phyloP scores from a whole-genome alignment of 2,329 filamentous ascomycete genomes.

The Fusarium miscanthi region DNA sequence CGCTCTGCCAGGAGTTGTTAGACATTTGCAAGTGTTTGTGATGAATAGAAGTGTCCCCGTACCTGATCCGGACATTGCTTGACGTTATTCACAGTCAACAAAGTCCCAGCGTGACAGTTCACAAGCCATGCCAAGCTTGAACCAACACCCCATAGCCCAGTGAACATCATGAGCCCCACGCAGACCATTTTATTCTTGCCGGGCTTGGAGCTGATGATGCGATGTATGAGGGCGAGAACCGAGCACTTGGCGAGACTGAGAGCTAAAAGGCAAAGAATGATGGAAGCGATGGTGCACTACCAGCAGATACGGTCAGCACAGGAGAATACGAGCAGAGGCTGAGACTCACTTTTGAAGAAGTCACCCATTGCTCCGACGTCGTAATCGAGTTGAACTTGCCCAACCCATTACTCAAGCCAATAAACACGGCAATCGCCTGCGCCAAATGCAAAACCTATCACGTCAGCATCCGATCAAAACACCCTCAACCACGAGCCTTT shows the following conservation, averaged over 20 bases:
- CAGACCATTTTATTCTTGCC: constrained; percentile 26
- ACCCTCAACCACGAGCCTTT: fast-evolving
- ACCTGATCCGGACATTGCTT: constrained; percentile 33
- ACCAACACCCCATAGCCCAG: constrained; percentile 16
- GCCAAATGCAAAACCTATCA: constrained; percentile 25
- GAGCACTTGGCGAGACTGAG: constrained; percentile 33
- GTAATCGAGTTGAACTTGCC: constrained; percentile 37
- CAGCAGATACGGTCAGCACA: not conserved
- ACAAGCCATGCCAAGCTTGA: constrained; percentile 22
- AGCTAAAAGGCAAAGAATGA: constrained; percentile 16
- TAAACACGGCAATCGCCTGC: constrained; percentile 32
- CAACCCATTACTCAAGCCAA: constrained; percentile 25
- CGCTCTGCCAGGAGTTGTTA: not conserved
- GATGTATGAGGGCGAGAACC: constrained; percentile 35
- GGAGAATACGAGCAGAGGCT: fast-evolving
- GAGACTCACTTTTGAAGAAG: constrained; percentile 16
- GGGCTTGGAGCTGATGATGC: constrained; percentile 32
- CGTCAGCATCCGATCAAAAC: not conserved
- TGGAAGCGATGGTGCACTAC: constrained; percentile 22
- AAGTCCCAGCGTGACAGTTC: constrained; percentile 2
- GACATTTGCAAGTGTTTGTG: not conserved
- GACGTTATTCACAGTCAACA: constrained; percentile 14
- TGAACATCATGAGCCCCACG: constrained; percentile 17
- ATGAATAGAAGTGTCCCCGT: not conserved
- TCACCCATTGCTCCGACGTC: constrained; percentile 16